A percentile compares a stretch with the other conserved stretches of the same genome.
phyloP scores from a whole-genome alignment of 1,139 yeast genomes.

The Taphrina flavorubra region DNA sequence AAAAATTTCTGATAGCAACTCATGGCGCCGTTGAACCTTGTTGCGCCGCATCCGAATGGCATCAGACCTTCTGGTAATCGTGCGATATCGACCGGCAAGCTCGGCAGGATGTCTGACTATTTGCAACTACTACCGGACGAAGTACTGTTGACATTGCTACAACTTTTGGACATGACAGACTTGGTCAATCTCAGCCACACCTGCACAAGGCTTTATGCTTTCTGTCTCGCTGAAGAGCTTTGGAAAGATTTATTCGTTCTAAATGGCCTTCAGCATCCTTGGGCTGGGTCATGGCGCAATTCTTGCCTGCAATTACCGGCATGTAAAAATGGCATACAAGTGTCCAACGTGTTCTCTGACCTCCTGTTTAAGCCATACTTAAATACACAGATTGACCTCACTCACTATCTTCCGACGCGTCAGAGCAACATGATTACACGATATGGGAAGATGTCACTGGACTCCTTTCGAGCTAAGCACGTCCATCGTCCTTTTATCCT shows the following conservation, averaged over 20 bases:
- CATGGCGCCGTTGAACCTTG: slow-evolving; percentile 14
- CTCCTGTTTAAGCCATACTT: slow-evolving; percentile 77
- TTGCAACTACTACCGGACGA: slow-evolving; percentile 48
- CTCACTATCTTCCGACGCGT: slow-evolving; percentile 58
- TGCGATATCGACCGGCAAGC: not conserved
- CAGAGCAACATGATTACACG: slow-evolving; percentile 55
- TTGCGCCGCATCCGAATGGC: slow-evolving; percentile 37
- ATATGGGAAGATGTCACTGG: slow-evolving; percentile 46
- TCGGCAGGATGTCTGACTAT: not conserved
- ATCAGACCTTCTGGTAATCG: slow-evolving; percentile 41
- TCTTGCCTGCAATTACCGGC: slow-evolving; percentile 57
- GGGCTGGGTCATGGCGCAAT: slow-evolving; percentile 81
- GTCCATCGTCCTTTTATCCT: slow-evolving; percentile 71
- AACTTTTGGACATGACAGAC: slow-evolving; percentile 57
- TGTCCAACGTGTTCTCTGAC: slow-evolving; percentile 62
- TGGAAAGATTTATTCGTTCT: slow-evolving; percentile 66
- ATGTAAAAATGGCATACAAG: slow-evolving; percentile 55
- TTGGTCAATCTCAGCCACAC: slow-evolving; percentile 61
- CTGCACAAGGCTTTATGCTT: slow-evolving; percentile 74
- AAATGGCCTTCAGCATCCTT: slow-evolving; percentile 49
- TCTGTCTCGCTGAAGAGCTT: slow-evolving; percentile 71
- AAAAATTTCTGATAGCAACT: too few species aligned
- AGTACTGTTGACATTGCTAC: slow-evolving; percentile 58
- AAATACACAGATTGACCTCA: slow-evolving; percentile 72
- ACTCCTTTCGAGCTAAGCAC: slow-evolving; percentile 58